Conservation (phyloP, 1,139 yeast species). For the Candida sanyaensis region DNA sequence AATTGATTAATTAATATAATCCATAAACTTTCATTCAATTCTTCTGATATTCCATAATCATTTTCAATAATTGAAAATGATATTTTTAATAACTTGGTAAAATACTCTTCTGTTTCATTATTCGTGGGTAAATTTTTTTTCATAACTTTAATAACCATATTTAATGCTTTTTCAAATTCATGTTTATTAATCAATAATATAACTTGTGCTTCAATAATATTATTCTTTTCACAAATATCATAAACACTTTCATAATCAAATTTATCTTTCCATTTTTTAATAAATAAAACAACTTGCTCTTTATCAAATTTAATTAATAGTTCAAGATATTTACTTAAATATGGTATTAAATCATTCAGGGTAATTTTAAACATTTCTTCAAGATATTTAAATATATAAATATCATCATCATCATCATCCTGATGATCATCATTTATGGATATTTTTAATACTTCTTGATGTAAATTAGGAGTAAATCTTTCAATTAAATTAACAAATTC, state of each 20-base stretch:
- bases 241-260: slow-evolving; percentile 20
- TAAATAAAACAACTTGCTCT: slow-evolving; percentile 17
- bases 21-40: slow-evolving; percentile 41
- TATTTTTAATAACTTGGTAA: slow-evolving; percentile 33
- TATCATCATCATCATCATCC: not conserved
- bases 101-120: slow-evolving; percentile 14
- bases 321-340: slow-evolving; percentile 32
- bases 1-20: slow-evolving; percentile 29
- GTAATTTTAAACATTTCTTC: slow-evolving; percentile 17
- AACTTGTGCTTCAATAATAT: slow-evolving; percentile 25
- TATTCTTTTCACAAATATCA: slow-evolving; percentile 23
- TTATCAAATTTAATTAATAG: slow-evolving; percentile 27
- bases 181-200: slow-evolving; percentile 23
- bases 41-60: slow-evolving; percentile 16
- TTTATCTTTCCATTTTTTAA: slow-evolving; percentile 17
- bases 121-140: slow-evolving; percentile 9
- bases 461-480: slow-evolving; percentile 38
- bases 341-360: slow-evolving; percentile 8
- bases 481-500: slow-evolving; percentile 38
- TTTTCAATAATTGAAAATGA: slow-evolving; percentile 38
- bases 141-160: slow-evolving; percentile 26
- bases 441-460: slow-evolving; percentile 29
- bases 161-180: slow-evolving; percentile 27
- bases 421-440: not conserved
- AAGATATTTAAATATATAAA: slow-evolving; percentile 34